Base-by-base conservation (phyloP, 1,284 basidiomycete genomes). In the Cryptococcus amylolentus region DNA sequence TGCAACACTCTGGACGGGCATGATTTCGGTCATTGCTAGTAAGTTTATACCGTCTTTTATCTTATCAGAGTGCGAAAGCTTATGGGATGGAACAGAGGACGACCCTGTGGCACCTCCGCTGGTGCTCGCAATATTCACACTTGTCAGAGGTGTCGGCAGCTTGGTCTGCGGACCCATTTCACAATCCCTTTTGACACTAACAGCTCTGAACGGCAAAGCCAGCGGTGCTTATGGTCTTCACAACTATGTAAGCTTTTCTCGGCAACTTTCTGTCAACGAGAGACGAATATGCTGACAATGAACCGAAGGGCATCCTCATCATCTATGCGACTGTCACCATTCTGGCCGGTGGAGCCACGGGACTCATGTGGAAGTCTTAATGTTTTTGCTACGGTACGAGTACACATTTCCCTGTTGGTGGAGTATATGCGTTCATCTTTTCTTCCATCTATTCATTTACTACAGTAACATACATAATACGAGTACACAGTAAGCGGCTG, bases 131-230 rank as follows among this genome's bases (percentile, higher is more conserved):
- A 52, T 71, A 18, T 76, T 75, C 50, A 66, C 70, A 10, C 65
- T 70, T 40, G 51, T 64, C 28, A 58, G 71, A 48, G 76, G 76
- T 12, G 59, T 77, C 12, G 76, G 75, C 8, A 72, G 68, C 58
- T 66, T 76, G 45, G 62, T 69, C 3, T 73, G 67, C 13, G 74
- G 70, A 31, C 71, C 73, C 2, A 66, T 73, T 23, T 68, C 71
- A 1, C 63, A 70, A 18, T 62, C 65, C 2, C 55, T 75, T 20
- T 60, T 75, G 20, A 61, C 63, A 39, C 44, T 56, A 12, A 49
- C 57, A n/a, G 51, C 57, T 2, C 31, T 65, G 38, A 55, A 55
- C 9, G 68, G 67, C 8, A 35, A 35, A 10, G 62, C 62, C 0
- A 59, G 61, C 0, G 73, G 73, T 10, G 71, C 70, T 10, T 75